phyloP scores from a whole-genome alignment of 2,329 filamentous ascomycete genomes.

The Capronia americana region DNA sequence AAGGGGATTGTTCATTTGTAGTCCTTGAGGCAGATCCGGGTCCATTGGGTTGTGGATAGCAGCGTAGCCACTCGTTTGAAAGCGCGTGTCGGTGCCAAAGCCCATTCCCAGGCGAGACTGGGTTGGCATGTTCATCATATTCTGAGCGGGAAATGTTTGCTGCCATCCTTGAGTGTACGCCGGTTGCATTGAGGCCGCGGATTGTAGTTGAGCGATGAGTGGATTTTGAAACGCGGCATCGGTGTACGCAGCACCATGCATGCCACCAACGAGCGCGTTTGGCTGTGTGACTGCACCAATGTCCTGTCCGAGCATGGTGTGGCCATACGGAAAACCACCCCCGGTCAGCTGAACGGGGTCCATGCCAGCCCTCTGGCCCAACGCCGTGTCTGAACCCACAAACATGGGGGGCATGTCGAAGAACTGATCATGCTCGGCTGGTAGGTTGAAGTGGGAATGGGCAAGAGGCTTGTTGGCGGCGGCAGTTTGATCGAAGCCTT shows the following conservation, averaged over 20 bases:
- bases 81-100: slow-evolving; percentile 39
- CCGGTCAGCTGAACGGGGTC: slow-evolving; percentile 31
- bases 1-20: slow-evolving; percentile 28
- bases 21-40: slow-evolving; percentile 31
- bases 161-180: slow-evolving; percentile 33
- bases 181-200: slow-evolving; percentile 30
- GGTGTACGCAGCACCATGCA: slow-evolving; percentile 24
- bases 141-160: slow-evolving; percentile 29
- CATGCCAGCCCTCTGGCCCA: slow-evolving; percentile 28
- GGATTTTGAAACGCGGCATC: slow-evolving; percentile 22
- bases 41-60: slow-evolving; percentile 35
- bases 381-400: slow-evolving; percentile 37
- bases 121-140: slow-evolving; percentile 17
- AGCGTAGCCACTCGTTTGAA: slow-evolving; percentile 36
- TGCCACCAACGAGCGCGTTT: slow-evolving; percentile 17
- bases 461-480: slow-evolving; percentile 25
- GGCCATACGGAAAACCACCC: slow-evolving; percentile 29
- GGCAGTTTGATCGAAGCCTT: slow-evolving; percentile 37
- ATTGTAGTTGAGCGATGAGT: slow-evolving; percentile 27
- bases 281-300: slow-evolving; percentile 25
- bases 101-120: slow-evolving; percentile 27
- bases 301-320: slow-evolving; percentile 26
- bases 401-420: slow-evolving; percentile 38
- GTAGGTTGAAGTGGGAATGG: slow-evolving; percentile 30
- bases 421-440: slow-evolving; percentile 31